phyloP scores from a whole-genome alignment of 495 filamentous ascomycete species.

The Diplogelasinospora grovesii region DNA sequence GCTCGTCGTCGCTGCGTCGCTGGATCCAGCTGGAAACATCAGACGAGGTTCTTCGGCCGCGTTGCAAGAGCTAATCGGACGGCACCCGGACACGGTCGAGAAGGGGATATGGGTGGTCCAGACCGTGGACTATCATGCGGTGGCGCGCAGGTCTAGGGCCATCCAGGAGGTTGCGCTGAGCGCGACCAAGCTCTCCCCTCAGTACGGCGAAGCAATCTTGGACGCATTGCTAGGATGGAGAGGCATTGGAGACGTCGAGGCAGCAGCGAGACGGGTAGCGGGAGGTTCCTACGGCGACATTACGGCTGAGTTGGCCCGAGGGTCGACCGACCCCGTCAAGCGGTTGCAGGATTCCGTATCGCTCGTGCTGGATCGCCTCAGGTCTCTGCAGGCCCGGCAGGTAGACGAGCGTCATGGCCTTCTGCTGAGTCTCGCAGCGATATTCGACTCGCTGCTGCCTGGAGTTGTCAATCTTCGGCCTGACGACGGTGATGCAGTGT shows the following conservation, averaged over 20 bases:
- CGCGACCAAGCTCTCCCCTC: conserved; percentile 53
- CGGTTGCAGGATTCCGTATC: conserved; percentile 22
- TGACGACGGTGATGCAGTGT: too few species aligned
- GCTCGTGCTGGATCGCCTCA: conserved; percentile 37
- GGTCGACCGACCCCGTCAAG: conserved; percentile 13
- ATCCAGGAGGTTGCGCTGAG: conserved; percentile 66
- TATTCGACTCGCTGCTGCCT: conserved; percentile 32
- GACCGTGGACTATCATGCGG: conserved; percentile 85
- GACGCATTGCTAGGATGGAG: conserved; percentile 78
- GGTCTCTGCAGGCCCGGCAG: conserved; percentile 47
- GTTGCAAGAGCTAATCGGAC: conserved; percentile 86
- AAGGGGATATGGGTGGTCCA: conserved; percentile 82
- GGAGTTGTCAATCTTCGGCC: background rate
- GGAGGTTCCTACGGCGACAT: conserved; percentile 61
- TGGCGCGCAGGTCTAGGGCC: conserved; percentile 77
- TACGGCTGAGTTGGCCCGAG: conserved; percentile 32
- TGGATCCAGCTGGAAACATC: conserved; percentile 90
- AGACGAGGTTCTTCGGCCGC: conserved; percentile 87
- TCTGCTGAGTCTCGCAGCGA: conserved; percentile 51
- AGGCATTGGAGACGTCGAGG: conserved; percentile 72
- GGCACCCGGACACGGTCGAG: conserved; percentile 76
- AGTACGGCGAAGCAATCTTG: conserved; percentile 66
- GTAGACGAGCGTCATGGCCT: conserved; percentile 64
- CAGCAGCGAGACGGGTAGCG: conserved; percentile 61
- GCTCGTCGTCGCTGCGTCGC: conserved; percentile 70